Conservation (phyloP, 2,329 filamentous ascomycete genomes). For the Pseudocercospora fuligena region DNA sequence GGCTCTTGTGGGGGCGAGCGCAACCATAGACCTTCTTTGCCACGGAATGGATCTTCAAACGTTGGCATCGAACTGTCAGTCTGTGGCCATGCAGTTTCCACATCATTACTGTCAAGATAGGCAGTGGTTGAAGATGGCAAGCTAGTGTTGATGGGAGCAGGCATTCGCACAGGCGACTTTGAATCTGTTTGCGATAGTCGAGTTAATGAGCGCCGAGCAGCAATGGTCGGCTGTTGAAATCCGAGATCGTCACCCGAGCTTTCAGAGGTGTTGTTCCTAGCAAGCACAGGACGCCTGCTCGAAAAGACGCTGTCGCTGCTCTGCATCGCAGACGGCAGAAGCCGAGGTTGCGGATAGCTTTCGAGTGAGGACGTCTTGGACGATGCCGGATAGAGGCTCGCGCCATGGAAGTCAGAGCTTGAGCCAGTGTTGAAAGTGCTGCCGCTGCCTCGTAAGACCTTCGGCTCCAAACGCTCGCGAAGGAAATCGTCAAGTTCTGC, state of each 20-base stretch:
- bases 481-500: conserved; percentile 53
- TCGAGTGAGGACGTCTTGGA: conserved; percentile 32
- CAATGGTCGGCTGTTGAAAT: conserved; percentile 22
- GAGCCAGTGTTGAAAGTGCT: conserved; percentile 40
- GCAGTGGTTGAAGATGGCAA: conserved; percentile 8
- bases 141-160: conserved; percentile 26
- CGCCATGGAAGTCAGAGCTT: conserved; percentile 19
- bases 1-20: conserved; percentile 20
- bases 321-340: conserved; percentile 39
- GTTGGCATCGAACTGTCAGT: conserved; percentile 22
- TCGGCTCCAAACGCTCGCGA: conserved; percentile 50
- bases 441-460: conserved; percentile 51
- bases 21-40: conserved; percentile 47
- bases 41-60: conserved; percentile 30
- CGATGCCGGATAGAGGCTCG: conserved; percentile 19
- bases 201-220: conserved; percentile 27
- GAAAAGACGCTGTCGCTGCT: conserved; percentile 18
- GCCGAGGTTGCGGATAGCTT: conserved; percentile 29
- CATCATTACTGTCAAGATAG: conserved; percentile 25
- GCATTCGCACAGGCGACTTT: conserved; percentile 19
- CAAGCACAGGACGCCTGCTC: conserved; percentile 20
- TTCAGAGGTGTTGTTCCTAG: conserved; percentile 28
- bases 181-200: conserved; percentile 25
- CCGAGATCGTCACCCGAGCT: conserved; percentile 34
- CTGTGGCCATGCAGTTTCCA: conserved; percentile 23